Evolutionary conservation across 208 protist species (phyloP), one percentile per base, ranked within the genome.

Genomic region (Leishmania major): DNA sequence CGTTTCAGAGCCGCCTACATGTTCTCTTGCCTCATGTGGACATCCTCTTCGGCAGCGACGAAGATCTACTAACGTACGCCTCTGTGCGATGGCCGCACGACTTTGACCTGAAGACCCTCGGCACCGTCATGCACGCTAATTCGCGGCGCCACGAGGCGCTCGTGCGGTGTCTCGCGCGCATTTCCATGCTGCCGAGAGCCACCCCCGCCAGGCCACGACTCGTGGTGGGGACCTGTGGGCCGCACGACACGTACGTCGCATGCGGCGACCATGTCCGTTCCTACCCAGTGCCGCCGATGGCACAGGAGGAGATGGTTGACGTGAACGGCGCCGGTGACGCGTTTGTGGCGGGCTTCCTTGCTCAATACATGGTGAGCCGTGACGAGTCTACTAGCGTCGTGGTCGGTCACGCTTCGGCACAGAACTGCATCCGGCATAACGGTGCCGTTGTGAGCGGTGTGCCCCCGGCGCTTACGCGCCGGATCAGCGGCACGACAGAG

Each of bases 271-370:
- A 72, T 51, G 76, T 96, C 82, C 83, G 76, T 43, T 81, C 82
- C 87, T 86, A 85, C 79, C 43, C 84, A 37, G 93, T 93, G 31
- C 84, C 88, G 19, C 43, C 70, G 4, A 89, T 99, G 72, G 45
- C 76, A 28, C 35, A 66, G 0, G 88, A 93, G 47, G 84, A 99
- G n/a, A 99, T 99, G 75, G 96, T 99, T 25, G 98, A 99, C 82
- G 87, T 96, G 37, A 99, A 99, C 82, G 99, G 98, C 79, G 98
- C 98, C 43, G 99, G 99, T 57, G 99, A 99, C 83, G 91, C 96
- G n/a, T 99, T 99, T 85, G 98, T 99, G 31, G 98, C 96, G 73
- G 99, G 98, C 67, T 99, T 99, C 91, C 84, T 99, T 0, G 83
- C 96, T 57, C 89, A 95, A 71, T 93, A 98, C 72, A 43, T 91